A percentile compares a stretch with the other conserved stretches of the same genome.
Evolutionary conservation across 768 basidiomycete species (phyloP).

Genomic region (Auricularia cornea): DNA sequence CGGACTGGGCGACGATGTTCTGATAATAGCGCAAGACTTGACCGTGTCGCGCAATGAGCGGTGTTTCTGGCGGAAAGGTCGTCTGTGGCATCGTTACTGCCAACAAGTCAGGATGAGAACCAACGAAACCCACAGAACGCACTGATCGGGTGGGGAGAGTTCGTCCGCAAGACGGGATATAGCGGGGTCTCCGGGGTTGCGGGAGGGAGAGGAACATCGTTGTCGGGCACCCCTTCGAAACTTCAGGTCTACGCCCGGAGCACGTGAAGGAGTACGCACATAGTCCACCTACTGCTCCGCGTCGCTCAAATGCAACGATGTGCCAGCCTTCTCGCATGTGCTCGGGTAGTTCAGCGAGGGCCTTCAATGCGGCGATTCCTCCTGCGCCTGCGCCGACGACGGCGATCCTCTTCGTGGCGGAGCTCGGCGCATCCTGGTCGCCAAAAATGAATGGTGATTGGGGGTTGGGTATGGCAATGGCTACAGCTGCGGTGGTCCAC

Average conservation of each 20-base stretch:
- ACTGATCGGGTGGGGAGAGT: constrained; percentile 45
- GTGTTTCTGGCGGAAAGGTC: constrained; percentile 42
- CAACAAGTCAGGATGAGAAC: background rate
- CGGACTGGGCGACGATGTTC: constrained; percentile 31
- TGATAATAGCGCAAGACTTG: constrained; percentile 39
- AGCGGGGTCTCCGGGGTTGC: constrained; percentile 44
- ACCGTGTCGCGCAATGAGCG: constrained; percentile 42
- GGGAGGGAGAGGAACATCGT: constrained; percentile 27
- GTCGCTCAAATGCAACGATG: constrained; percentile 46
- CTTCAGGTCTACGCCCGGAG: background rate
- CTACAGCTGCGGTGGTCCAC: no score
- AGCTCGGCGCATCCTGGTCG: background rate
- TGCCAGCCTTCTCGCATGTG: constrained; percentile 32
- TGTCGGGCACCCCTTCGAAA: constrained; percentile 25
- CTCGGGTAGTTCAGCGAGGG: constrained; percentile 39
- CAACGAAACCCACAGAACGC: background rate
- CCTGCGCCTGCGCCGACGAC: constrained; percentile 52
- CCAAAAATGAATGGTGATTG: background rate
- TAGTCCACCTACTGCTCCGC: constrained; percentile 44
- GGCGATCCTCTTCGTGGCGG: constrained; percentile 38
- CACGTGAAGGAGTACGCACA: constrained; percentile 20
- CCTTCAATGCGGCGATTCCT: constrained; percentile 45
- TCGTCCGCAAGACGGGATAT: constrained; percentile 46
- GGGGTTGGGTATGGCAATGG: no score
- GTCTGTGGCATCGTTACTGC: constrained; percentile 45